Evolutionary conservation across 1,139 yeast species (phyloP).

Genomic region (Petasospora rhodanensis): DNA sequence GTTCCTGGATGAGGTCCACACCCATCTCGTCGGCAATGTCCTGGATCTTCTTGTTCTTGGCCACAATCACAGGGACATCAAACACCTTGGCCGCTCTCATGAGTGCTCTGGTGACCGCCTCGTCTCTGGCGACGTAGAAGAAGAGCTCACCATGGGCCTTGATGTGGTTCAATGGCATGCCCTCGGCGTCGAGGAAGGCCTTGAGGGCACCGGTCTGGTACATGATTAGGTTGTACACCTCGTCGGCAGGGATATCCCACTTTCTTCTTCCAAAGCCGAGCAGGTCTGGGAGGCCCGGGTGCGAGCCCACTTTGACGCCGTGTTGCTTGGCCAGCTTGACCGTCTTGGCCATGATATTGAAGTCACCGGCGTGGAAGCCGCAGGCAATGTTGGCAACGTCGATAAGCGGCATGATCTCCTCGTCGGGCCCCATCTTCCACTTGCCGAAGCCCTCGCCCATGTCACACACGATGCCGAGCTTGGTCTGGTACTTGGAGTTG

Average conservation of each 20-base stretch:
- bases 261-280: conserved; percentile 36
- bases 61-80: conserved; percentile 33
- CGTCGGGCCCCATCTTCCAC: conserved; percentile 38
- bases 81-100: conserved; percentile 34
- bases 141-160: conserved; percentile 38
- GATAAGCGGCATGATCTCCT: conserved; percentile 36
- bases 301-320: conserved; percentile 35
- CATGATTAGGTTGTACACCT: conserved; percentile 32
- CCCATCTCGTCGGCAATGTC: conserved; percentile 29
- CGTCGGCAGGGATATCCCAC: conserved; percentile 34
- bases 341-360: conserved; percentile 32
- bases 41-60: conserved; percentile 27
- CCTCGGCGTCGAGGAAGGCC: conserved; percentile 35
- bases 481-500: conserved; percentile 3
- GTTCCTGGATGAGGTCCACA: conserved; percentile 34
- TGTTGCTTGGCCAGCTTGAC: conserved; percentile 33
- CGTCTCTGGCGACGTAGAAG: conserved; percentile 34
- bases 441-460: conserved; percentile 40
- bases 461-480: conserved; percentile 32
- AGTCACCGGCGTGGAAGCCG: conserved; percentile 39
- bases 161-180: conserved; percentile 31
- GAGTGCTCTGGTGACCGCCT: conserved; percentile 33
- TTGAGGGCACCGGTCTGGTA: conserved; percentile 39
- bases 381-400: conserved; percentile 39
- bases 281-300: conserved; percentile 37